phyloP scores from a whole-genome alignment of 179 eudicot species.

The Beta lomatogona region DNA sequence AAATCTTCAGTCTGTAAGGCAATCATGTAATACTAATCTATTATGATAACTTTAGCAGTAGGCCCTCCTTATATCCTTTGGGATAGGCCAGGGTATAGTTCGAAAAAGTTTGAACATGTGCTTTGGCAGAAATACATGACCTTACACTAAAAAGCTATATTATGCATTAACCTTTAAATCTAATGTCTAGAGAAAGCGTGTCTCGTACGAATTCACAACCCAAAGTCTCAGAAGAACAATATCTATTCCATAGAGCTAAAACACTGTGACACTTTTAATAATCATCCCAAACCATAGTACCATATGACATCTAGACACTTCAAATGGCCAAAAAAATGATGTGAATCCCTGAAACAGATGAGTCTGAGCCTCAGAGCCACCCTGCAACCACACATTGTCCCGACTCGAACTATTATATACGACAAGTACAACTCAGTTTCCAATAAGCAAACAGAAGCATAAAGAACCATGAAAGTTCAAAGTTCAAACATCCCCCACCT shows the following conservation, averaged over 20 bases:
- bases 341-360: neutral
- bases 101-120: neutral
- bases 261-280: neutral
- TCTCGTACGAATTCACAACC: neutral
- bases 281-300: neutral
- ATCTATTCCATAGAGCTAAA: neutral
- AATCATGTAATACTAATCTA: slow-evolving; percentile 7
- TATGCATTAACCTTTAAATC: neutral
- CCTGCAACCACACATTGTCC: neutral
- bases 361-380: neutral
- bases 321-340: neutral
- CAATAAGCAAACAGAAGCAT: neutral
- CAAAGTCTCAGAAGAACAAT: neutral
- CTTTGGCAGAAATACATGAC: slow-evolving; percentile 8
- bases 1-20: neutral
- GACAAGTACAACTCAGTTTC: neutral
- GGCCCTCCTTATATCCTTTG: neutral
- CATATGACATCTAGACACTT: neutral
- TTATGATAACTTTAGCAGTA: neutral
- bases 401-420: neutral
- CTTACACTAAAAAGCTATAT: neutral
- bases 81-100: neutral
- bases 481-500: neutral
- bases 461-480: neutral
- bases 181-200: neutral